Conservation (phyloP, 2,329 filamentous ascomycete species). For the Penicillium sp. region DNA sequence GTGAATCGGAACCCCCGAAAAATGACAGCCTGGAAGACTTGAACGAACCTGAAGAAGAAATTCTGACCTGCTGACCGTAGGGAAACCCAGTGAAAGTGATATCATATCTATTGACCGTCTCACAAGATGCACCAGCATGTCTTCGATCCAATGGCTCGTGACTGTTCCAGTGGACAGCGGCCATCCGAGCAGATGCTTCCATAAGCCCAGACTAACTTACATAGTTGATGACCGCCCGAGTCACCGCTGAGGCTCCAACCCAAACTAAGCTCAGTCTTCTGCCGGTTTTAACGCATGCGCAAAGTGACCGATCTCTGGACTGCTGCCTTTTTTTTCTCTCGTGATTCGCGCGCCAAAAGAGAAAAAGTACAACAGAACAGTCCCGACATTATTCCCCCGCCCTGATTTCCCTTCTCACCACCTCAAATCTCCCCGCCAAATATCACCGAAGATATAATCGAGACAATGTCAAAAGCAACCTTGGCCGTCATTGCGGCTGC, state of each 20-base stretch:
- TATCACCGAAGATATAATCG: background rate
- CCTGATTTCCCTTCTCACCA: background rate
- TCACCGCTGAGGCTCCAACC: background rate
- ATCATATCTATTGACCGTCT: background rate
- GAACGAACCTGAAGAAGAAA: no score
- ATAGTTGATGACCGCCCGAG: background rate
- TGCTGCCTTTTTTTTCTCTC: conserved; percentile 13
- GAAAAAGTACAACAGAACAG: background rate
- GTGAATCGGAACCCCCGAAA: no score
- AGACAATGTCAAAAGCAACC: conserved; percentile 74
- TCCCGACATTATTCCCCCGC: background rate
- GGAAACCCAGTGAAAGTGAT: no score
- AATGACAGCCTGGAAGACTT: no score
- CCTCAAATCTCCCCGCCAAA: background rate
- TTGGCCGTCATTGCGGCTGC: conserved; percentile 74
- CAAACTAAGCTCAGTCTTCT: background rate
- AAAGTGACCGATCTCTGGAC: background rate
- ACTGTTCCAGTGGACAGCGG: conserved; percentile 1
- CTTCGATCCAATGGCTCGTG: conserved; percentile 28
- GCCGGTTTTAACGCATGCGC: background rate
- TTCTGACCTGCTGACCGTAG: background rate
- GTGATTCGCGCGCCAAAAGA: background rate
- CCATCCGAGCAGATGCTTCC: background rate
- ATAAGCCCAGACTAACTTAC: background rate
- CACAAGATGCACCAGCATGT: background rate